Evolutionary conservation across 192 early-diverging fungal species (phyloP).

Genomic region (Coemansia interrupta): DNA sequence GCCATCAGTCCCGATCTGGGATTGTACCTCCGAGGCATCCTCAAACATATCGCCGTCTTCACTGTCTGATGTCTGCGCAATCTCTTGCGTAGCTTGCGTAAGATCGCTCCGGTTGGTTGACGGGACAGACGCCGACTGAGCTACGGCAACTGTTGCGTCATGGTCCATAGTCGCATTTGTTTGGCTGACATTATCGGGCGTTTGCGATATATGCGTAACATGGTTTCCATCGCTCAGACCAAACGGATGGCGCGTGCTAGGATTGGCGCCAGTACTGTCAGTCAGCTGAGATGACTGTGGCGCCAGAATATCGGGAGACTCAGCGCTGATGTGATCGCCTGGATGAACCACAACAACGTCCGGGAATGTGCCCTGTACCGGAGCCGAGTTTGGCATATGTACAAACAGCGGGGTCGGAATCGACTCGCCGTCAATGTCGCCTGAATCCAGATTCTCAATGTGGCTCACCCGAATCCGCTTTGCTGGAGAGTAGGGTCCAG

Average conservation of each 20-base stretch:
- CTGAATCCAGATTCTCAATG: conserved; percentile 12
- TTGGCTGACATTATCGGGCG: conserved; percentile 4
- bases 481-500: conserved; percentile 15
- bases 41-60: neutral
- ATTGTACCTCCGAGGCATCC: conserved; percentile 6
- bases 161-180: neutral
- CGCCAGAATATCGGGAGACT: conserved; percentile 8
- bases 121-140: neutral
- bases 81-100: neutral
- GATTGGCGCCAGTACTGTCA: neutral
- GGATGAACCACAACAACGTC: neutral
- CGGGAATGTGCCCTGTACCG: neutral
- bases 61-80: neutral
- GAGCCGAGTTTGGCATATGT: neutral
- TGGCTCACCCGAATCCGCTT: conserved; percentile 45
- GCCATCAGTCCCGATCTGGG: neutral
- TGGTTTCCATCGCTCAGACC: neutral
- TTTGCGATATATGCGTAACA: conserved; percentile 15
- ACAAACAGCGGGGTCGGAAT: neutral
- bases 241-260: conserved; percentile 4
- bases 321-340: too few relatives aligned
- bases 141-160: too few relatives aligned
- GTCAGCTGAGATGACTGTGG: conserved; percentile 20
- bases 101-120: neutral
- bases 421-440: neutral